Base-by-base conservation (phyloP, 306 rosid genomes). In the Spatholobus suberectus region DNA sequence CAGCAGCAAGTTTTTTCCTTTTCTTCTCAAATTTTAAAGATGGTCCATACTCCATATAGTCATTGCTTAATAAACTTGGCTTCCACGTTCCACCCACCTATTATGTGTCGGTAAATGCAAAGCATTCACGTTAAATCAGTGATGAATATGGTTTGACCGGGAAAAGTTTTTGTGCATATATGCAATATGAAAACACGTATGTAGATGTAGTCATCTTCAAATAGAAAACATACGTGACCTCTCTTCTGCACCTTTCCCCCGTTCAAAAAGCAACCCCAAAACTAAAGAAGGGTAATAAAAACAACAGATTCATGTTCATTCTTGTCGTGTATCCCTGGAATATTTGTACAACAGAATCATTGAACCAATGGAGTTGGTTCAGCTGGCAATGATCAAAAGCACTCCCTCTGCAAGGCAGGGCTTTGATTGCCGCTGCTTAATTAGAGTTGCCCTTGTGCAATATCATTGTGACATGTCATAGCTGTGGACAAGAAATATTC, bases 11-110 rank as follows among this genome's bases (percentile, higher is more conserved):
- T n/a, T n/a, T n/a, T n/a, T n/a, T n/a, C n/a, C n/a, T n/a, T n/a
- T n/a, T n/a, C n/a, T 20, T 21, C 0, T 62, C 0, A 40, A 34
- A 13, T 23, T 55, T 82, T 6, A 9, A 38, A 59, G 68, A 58
- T 82, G 86, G 87, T 78, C 89, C 82, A 78, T 49, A 40, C 44
- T 72, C 51, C 17, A 61, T 2, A 27, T 5, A 81, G 6, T 82
- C 0, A 15, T 71, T 59, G 58, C 89, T 82, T 67, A 29, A 57
- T 49, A 52, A 78, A 82, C 35, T 82, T 74, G 8, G 32, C 75
- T 78, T 74, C 66, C 62, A 26, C 37, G 55, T 40, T 52, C 29
- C 14, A n/a, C 72, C 11, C 5, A 46, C 68, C 68, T 2, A 52
- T 18, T 10, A 61, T 57, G 18, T 78, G 73, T 82, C 69, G 79